Base-by-base conservation (phyloP, 2,329 filamentous ascomycete species). In the Fusarium sororula region DNA sequence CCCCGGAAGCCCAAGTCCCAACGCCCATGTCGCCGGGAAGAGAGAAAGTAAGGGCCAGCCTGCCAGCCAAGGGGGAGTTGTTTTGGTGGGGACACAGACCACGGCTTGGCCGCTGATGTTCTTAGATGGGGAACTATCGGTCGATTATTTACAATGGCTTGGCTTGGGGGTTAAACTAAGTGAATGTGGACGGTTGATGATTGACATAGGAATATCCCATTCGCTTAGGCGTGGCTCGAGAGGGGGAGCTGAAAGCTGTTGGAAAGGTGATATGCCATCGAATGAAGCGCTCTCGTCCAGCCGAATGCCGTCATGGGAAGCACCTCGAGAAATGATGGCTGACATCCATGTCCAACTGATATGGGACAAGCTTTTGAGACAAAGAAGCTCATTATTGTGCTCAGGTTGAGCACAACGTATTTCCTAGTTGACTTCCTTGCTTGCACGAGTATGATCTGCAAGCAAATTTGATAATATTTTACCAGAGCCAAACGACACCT, bases 281-380 rank as follows among this genome's bases (percentile, higher is more conserved):
- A 72, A 66, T 67, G 38, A n/a, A 58, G 32, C 38, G n/a, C 50
- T 53, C 47, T 62, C 32, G 41, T 44, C 28, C 39, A 22, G 37
- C 50, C 50, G 57, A 26, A 73, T 73, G 70, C 65, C 65, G 70
- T 66, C 59, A 73, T 73, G 51, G 54, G 50, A 24, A 56, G 28
- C 47, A 54, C 45, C 32, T 28, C 53, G 37, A 74, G 71, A 74
- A 73, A 73, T 74, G 70, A 73, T 74, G 70, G 70, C 71, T 73
- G 61, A 38, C 48, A 65, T 42, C 51, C 63, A 73, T 63, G 65
- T 73, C 15, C 61, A 17, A 48, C 47, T 47, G 54, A 64, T 39
- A 66, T 66, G 60, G 50, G 48, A 58, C 55, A 70, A 70, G 60
- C 42, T 35, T 55, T 71, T 48, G 50, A 42, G 39, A 37, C 35